Percentiles rank a stretch among this genome's conserved stretches.
phyloP scores from a whole-genome alignment of 495 filamentous ascomycete genomes.

The Viridothelium virens region DNA sequence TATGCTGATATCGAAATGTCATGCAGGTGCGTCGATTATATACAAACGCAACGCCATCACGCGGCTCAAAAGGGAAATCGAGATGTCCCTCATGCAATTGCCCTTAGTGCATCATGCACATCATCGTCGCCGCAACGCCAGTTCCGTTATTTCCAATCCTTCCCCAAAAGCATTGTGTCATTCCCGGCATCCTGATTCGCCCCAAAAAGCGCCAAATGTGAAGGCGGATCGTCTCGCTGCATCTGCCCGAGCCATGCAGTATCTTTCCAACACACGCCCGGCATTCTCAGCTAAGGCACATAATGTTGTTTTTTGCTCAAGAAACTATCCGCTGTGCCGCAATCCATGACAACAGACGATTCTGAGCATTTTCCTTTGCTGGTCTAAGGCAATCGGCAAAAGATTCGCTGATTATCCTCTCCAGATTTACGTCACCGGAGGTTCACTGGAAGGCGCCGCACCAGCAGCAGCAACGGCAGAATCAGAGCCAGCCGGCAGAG shows the following conservation, averaged over 20 bases:
- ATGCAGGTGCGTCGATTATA: background rate
- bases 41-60: background rate
- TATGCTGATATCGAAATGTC: background rate
- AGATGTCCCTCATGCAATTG: too few relatives aligned
- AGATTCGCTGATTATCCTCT: background rate
- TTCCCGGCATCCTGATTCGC: too few relatives aligned
- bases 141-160: too few relatives aligned
- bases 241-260: too few relatives aligned
- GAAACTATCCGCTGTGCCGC: background rate
- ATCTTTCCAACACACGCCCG: too few relatives aligned
- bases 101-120: too few relatives aligned
- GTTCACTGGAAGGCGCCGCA: background rate
- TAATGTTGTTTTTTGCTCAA: too few relatives aligned
- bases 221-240: too few relatives aligned
- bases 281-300: too few relatives aligned
- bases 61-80: background rate
- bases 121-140: too few relatives aligned
- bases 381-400: background rate
- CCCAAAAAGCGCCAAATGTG: too few relatives aligned
- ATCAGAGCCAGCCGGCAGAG: background rate
- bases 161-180: too few relatives aligned
- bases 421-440: background rate
- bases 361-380: background rate
- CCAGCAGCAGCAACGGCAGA: background rate
- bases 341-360: background rate